A percentile compares a stretch with the other conserved stretches of the same genome.
These are phyloP conservation scores for Multifurca ochricompacta DNA, from an alignment of 768 basidiomycete genomes.

Conservation along the genomic window DNA sequence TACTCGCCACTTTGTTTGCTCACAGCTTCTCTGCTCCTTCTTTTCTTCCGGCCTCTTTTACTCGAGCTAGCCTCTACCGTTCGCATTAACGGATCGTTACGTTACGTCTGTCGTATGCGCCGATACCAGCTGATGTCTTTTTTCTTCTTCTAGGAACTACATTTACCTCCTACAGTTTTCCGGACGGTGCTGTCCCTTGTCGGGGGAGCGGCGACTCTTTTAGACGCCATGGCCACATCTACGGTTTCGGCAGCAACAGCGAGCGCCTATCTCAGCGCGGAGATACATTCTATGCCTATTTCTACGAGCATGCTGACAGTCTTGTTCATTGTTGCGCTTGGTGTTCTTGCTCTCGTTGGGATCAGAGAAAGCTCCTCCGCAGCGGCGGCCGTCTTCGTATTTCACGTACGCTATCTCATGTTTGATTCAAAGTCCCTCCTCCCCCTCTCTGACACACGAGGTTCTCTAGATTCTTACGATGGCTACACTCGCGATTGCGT, in stretches of 20 bases:
- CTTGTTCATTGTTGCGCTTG: constrained; percentile 13
- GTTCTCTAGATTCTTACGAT: constrained; percentile 12
- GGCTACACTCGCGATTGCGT: constrained; percentile 10
- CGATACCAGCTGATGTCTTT: not conserved
- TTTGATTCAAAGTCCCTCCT: not conserved
- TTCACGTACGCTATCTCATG: constrained; percentile 10
- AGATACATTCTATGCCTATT: constrained; percentile 14
- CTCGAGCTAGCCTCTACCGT: constrained; percentile 14
- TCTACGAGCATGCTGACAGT: constrained; percentile 11
- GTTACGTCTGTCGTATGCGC: not conserved
- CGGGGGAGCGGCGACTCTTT: constrained; percentile 17
- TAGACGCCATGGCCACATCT: constrained; percentile 19
- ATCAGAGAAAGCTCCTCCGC: constrained; percentile 17
- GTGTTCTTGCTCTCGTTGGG: constrained; percentile 18
- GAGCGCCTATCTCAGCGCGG: constrained; percentile 18
- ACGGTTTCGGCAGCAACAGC: constrained; percentile 20
- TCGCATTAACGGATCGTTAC: constrained; percentile 15
- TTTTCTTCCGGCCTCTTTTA: constrained; percentile 17
- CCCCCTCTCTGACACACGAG: not conserved
- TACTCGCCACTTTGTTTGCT: constrained; percentile 21
- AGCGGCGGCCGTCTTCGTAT: constrained; percentile 17
- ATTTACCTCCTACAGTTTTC: constrained; percentile 15
- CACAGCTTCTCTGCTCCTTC: constrained; percentile 15
- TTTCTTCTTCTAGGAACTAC: not conserved
- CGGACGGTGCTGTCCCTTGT: constrained; percentile 13